phyloP scores from a whole-genome alignment of 148 eudicot species.

The Nepenthes gracilis region DNA sequence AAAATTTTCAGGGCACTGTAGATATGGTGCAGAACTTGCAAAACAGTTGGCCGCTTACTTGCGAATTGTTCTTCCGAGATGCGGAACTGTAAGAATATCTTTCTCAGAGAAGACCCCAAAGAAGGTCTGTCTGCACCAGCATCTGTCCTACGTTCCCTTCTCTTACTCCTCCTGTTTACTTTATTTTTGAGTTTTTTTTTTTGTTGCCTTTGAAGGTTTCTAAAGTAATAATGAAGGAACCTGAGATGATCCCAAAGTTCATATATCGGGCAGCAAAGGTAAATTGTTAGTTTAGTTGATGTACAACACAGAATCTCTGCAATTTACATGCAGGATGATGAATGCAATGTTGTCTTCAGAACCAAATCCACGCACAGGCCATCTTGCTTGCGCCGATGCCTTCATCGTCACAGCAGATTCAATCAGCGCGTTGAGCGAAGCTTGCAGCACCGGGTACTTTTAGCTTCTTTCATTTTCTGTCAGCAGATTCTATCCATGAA shows the following conservation, averaged over 20 bases:
- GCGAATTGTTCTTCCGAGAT: slow-evolving; percentile 57
- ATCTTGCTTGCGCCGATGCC: slow-evolving; percentile 98
- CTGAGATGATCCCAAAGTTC: slow-evolving; percentile 68
- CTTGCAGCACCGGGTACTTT: slow-evolving; percentile 94
- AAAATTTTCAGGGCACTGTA: no score
- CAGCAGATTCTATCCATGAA: not conserved
- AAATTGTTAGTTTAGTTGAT: slow-evolving; percentile 4
- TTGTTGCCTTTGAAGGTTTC: slow-evolving; percentile 34
- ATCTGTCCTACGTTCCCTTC: no score
- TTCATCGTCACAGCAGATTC: slow-evolving; percentile 92
- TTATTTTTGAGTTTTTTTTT: not conserved
- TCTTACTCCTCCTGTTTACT: not conserved
- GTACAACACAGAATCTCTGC: no score
- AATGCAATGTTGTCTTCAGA: slow-evolving; percentile 22
- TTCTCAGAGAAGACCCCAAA: slow-evolving; percentile 90
- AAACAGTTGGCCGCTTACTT: slow-evolving; percentile 50
- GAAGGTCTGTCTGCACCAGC: slow-evolving; percentile 49
- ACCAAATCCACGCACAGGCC: slow-evolving; percentile 94
- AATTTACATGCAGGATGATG: not conserved
- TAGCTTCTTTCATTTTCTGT: not conserved
- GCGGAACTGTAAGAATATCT: slow-evolving; percentile 89
- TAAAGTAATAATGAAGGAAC: slow-evolving; percentile 55
- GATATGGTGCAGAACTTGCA: no score
- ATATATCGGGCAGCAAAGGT: slow-evolving; percentile 97
- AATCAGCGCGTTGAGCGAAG: slow-evolving; percentile 94